Percentiles rank a stretch among this genome's conserved stretches.
Conservation (phyloP, 768 basidiomycete genomes). For the Sporobolomyces roseus region DNA sequence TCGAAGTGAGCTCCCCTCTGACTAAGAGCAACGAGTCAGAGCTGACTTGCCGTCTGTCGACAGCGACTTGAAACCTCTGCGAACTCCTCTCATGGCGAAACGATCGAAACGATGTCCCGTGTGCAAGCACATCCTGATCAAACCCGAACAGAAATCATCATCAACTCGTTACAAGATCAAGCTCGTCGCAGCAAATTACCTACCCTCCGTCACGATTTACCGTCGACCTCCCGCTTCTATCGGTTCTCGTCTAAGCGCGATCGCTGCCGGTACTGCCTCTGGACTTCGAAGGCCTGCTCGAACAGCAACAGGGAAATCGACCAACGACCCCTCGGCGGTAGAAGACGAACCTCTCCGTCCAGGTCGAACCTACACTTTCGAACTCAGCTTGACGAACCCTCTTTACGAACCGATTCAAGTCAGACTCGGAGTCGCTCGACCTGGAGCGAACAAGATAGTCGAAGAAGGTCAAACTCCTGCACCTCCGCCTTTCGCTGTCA, state of each 20-base stretch:
- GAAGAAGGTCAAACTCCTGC: constrained; percentile 46
- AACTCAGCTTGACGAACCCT: constrained; percentile 87
- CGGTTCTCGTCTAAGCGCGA: constrained; percentile 34
- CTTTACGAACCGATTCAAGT: constrained; percentile 93
- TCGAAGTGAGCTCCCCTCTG: constrained; percentile 57
- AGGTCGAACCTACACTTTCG: constrained; percentile 79
- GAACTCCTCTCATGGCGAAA: constrained; percentile 89
- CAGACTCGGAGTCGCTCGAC: constrained; percentile 62
- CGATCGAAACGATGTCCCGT: constrained; percentile 89
- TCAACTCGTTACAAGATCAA: constrained; percentile 96
- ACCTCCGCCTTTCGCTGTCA: constrained; percentile 71
- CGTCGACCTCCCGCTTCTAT: constrained; percentile 48
- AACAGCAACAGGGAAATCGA: constrained; percentile 52
- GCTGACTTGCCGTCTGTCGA: not conserved
- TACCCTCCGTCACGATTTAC: constrained; percentile 74
- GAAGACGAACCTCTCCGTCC: constrained; percentile 57
- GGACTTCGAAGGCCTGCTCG: constrained; percentile 27
- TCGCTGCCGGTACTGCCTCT: constrained; percentile 37
- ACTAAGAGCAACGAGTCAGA: not conserved
- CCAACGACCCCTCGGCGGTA: constrained; percentile 45
- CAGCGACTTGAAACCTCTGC: constrained; percentile 78
- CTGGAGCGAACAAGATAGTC: constrained; percentile 2
- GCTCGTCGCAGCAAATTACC: constrained; percentile 87
- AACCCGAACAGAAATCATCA: constrained; percentile 94
- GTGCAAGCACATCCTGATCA: constrained; percentile 94